Evolutionary conservation across 2,329 filamentous ascomycete species (phyloP).

Genomic region (Orbilia brochopaga): DNA sequence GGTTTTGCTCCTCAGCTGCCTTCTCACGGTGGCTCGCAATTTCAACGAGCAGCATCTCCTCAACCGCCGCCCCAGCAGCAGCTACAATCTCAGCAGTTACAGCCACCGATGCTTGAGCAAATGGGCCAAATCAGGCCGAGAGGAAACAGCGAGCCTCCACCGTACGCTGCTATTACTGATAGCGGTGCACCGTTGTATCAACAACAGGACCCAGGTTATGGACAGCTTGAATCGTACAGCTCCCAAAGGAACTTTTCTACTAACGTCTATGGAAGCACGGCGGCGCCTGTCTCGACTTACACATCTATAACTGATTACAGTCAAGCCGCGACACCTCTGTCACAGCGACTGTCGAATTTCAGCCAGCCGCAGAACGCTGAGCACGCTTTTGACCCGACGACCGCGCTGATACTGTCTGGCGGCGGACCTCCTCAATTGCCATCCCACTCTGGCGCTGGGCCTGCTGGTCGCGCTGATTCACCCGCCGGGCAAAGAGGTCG

Average conservation of each 20-base stretch:
- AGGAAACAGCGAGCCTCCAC: constrained; percentile 43
- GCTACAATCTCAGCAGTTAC: no score
- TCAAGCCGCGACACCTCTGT: constrained; percentile 21
- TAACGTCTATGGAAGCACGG: constrained; percentile 13
- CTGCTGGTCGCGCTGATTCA: neutral
- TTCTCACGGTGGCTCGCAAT: constrained; percentile 30
- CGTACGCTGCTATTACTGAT: constrained; percentile 38
- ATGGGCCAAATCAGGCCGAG: constrained; percentile 13
- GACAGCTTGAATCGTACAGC: constrained; percentile 17
- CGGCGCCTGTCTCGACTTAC: constrained; percentile 8
- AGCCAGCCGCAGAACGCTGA: constrained; percentile 33
- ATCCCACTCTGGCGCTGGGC: constrained; percentile 24
- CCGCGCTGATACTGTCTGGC: constrained; percentile 35
- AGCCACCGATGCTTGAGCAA: constrained; percentile 17
- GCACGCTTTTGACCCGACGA: constrained; percentile 45
- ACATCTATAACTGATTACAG: constrained; percentile 44
- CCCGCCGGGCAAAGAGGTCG: constrained; percentile 23
- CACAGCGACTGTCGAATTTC: constrained; percentile 22
- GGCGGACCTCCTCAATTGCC: constrained; percentile 23
- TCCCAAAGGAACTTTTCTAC: constrained; percentile 11
- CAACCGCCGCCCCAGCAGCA: constrained; percentile 29
- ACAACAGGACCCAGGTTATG: constrained; percentile 13
- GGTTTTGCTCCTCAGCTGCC: constrained; percentile 33
- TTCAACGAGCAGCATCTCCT: constrained; percentile 18
- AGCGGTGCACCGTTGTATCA: constrained; percentile 15